Conservation (phyloP, 805 yeast genomes). For the Candida germanica region DNA sequence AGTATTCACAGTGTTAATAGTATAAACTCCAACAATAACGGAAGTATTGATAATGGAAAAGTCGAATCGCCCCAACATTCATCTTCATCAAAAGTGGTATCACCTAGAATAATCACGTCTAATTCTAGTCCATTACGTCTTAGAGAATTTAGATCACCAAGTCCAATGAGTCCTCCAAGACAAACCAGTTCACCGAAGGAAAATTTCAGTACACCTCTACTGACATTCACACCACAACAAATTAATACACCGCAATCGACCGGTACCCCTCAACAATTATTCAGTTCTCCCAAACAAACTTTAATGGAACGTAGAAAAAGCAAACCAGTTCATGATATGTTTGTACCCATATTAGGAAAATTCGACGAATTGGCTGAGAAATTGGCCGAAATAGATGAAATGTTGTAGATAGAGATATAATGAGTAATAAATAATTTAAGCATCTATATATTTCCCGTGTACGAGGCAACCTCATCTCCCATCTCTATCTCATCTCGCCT, state of each 20-base stretch:
- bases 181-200: neutral
- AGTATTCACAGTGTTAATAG: conserved; percentile 9
- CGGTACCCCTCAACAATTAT: neutral
- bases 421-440: too few relatives aligned
- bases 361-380: conserved; percentile 42
- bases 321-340: conserved; percentile 48
- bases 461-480: neutral
- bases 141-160: neutral
- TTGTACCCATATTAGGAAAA: conserved; percentile 54
- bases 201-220: neutral
- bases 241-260: neutral
- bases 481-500: neutral
- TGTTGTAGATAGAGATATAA: conserved; percentile 12
- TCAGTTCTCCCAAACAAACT: neutral
- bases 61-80: neutral
- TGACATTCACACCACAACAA: neutral
- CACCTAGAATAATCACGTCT: too few relatives aligned
- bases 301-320: conserved; percentile 13
- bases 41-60: conserved; percentile 7
- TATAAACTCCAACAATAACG: neutral
- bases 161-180: neutral
- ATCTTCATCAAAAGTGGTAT: neutral
- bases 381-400: conserved; percentile 34
- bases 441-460: too few relatives aligned
- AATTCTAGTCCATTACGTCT: neutral